Conservation (phyloP, 2,329 filamentous ascomycete genomes). For the Nigrospora osmanthi region DNA sequence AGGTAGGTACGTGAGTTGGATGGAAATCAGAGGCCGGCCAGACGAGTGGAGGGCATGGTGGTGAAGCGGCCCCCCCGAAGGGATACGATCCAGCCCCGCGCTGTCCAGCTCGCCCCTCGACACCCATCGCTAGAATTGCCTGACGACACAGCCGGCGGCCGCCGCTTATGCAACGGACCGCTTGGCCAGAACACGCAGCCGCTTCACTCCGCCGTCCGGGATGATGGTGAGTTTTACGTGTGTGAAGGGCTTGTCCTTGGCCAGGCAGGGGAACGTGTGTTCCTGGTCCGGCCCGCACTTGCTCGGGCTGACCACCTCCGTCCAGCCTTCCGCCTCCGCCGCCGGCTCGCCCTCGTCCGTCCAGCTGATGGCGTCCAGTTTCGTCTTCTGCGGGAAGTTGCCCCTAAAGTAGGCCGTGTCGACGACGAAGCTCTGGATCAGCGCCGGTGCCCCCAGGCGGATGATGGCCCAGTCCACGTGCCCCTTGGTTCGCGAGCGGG, state of each 20-base stretch:
- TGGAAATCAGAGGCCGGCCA: too few species aligned
- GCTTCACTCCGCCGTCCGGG: conserved; percentile 81
- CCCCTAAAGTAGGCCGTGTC: conserved; percentile 80
- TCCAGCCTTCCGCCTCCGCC: conserved; percentile 54
- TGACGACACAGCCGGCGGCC: too few species aligned
- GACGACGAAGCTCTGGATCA: conserved; percentile 59
- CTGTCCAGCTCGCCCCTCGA: too few species aligned
- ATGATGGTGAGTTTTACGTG: conserved; percentile 81
- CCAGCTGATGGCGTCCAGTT: conserved; percentile 56
- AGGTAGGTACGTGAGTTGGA: too few species aligned
- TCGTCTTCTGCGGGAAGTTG: conserved; percentile 74
- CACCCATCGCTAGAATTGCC: too few species aligned
- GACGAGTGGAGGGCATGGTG: too few species aligned
- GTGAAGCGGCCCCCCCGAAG: too few species aligned
- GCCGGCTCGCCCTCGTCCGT: conserved; percentile 44
- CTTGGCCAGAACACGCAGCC: conserved; percentile 69
- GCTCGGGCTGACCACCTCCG: conserved; percentile 55
- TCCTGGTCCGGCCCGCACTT: conserved; percentile 67
- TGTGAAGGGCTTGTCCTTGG: conserved; percentile 56
- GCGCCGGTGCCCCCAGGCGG: conserved; percentile 58
- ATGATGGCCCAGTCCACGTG: conserved; percentile 81
- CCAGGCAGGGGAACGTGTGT: conserved; percentile 53
- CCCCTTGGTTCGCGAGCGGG: conserved; percentile 60
- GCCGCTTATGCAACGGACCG: not conserved
- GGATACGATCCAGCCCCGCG: too few species aligned